Evolutionary conservation across 257 asterid genomes (phyloP).

Genomic region (Nicotiana attenuata): DNA sequence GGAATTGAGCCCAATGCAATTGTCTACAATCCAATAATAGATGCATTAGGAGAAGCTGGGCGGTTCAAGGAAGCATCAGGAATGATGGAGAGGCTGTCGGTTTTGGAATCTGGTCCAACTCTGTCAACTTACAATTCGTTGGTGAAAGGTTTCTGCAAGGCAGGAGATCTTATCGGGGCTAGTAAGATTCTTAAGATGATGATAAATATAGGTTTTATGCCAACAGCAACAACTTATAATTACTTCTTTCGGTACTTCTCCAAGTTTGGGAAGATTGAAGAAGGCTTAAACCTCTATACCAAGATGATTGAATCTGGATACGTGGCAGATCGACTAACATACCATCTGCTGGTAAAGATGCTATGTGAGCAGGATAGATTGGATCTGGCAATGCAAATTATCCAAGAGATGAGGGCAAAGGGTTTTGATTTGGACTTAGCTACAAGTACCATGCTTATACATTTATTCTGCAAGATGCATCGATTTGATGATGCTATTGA

Average conservation of each 20-base stretch:
- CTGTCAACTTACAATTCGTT: slow-evolving; percentile 73
- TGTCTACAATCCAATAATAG: slow-evolving; percentile 69
- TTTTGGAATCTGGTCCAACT: slow-evolving; percentile 71
- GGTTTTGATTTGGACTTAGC: slow-evolving; percentile 86
- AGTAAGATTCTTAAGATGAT: slow-evolving; percentile 61
- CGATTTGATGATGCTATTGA: slow-evolving; percentile 51
- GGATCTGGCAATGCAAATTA: slow-evolving; percentile 34
- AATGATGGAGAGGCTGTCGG: slow-evolving; percentile 58
- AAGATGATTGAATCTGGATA: slow-evolving; percentile 58
- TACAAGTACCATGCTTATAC: slow-evolving; percentile 71
- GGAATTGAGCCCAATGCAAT: slow-evolving; percentile 61
- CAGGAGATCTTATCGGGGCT: slow-evolving; percentile 69
- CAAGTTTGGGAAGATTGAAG: slow-evolving; percentile 50
- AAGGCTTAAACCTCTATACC: slow-evolving; percentile 63
- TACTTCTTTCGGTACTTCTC: slow-evolving; percentile 69
- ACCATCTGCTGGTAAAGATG: slow-evolving; percentile 75
- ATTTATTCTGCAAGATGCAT: slow-evolving; percentile 45
- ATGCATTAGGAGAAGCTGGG: slow-evolving; percentile 85
- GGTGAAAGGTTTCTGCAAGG: slow-evolving; percentile 84
- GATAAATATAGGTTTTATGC: slow-evolving; percentile 50
- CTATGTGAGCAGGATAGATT: slow-evolving; percentile 54
- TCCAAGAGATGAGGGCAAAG: slow-evolving; percentile 60
- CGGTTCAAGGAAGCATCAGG: slow-evolving; percentile 74
- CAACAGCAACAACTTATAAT: slow-evolving; percentile 59
- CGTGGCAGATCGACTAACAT: slow-evolving; percentile 55